phyloP scores from a whole-genome alignment of 2,329 filamentous ascomycete genomes.

The Tothia fuscella region DNA sequence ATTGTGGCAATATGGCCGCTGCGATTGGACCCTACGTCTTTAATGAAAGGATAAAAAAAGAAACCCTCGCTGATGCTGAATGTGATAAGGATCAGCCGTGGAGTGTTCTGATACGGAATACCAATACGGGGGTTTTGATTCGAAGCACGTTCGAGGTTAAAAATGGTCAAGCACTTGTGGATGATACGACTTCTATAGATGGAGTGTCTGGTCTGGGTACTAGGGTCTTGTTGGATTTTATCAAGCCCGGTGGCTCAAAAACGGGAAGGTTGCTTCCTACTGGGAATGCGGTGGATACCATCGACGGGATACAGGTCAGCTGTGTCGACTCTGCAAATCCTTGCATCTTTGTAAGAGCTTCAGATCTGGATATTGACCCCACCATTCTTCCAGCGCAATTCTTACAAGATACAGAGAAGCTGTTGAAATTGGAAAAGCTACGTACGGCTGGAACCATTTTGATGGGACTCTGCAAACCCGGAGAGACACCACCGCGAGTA shows the following conservation, averaged over 20 bases:
- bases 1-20: slow-evolving; percentile 64
- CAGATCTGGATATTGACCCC: slow-evolving; percentile 38
- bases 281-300: slow-evolving; percentile 39
- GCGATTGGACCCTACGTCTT: slow-evolving; percentile 55
- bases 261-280: slow-evolving; percentile 52
- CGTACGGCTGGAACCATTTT: slow-evolving; percentile 43
- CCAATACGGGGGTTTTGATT: slow-evolving; percentile 57
- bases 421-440: slow-evolving; percentile 45
- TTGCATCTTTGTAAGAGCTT: slow-evolving; percentile 47
- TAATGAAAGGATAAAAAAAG: slow-evolving; percentile 33
- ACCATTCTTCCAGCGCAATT: slow-evolving; percentile 44
- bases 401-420: slow-evolving; percentile 34
- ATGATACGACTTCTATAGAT: slow-evolving; percentile 49
- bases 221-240: slow-evolving; percentile 47
- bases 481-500: slow-evolving; percentile 37
- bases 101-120: slow-evolving; percentile 54
- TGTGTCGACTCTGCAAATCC: slow-evolving; percentile 55
- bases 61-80: slow-evolving; percentile 14
- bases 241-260: slow-evolving; percentile 50
- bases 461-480: slow-evolving; percentile 46
- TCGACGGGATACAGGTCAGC: slow-evolving; percentile 40
- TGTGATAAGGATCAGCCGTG: slow-evolving; percentile 22
- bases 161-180: slow-evolving; percentile 34
- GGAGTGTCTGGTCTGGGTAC: slow-evolving; percentile 49
- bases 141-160: slow-evolving; percentile 43